Percentiles rank a stretch among this genome's conserved stretches.
Evolutionary conservation across 2,329 filamentous ascomycete genomes (phyloP).

Genomic region (Pestalotiopsis sp.): DNA sequence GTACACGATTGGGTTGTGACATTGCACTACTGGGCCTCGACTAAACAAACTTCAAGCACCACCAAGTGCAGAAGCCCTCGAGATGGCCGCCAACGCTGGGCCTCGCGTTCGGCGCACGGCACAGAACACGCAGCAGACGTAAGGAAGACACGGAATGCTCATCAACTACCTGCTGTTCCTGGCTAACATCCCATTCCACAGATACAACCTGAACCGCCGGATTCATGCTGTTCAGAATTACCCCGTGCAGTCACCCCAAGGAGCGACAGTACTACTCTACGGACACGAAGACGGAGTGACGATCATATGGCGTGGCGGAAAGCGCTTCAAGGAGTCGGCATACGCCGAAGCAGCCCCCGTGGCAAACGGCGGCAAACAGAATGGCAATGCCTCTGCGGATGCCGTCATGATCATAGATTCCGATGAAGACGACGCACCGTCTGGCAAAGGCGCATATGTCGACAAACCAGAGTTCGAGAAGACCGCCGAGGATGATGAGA

Average conservation of each 20-base stretch:
- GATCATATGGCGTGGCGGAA: conserved; percentile 64
- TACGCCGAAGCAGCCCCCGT: conserved; percentile 34
- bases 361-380: conserved; percentile 45
- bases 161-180: background rate
- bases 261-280: conserved; percentile 64
- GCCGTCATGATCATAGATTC: conserved; percentile 66
- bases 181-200: conserved; percentile 29
- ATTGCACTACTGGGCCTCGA: background rate
- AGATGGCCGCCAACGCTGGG: conserved; percentile 28
- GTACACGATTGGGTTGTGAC: background rate
- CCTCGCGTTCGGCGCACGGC: conserved; percentile 38
- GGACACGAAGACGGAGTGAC: conserved; percentile 66
- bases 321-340: conserved; percentile 52
- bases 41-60: background rate
- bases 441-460: conserved; percentile 36
- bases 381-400: conserved; percentile 51
- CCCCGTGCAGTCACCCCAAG: conserved; percentile 63
- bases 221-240: conserved; percentile 64
- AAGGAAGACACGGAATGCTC: conserved; percentile 17
- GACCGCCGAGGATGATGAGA: conserved; percentile 43
- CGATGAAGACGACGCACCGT: conserved; percentile 55
- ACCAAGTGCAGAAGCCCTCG: background rate
- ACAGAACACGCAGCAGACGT: conserved; percentile 40
- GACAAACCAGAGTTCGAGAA: conserved; percentile 64
- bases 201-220: conserved; percentile 61